These are phyloP conservation scores for Jatropha curcas DNA, from an alignment of 345 rosid genomes.

Conservation along the genomic window DNA sequence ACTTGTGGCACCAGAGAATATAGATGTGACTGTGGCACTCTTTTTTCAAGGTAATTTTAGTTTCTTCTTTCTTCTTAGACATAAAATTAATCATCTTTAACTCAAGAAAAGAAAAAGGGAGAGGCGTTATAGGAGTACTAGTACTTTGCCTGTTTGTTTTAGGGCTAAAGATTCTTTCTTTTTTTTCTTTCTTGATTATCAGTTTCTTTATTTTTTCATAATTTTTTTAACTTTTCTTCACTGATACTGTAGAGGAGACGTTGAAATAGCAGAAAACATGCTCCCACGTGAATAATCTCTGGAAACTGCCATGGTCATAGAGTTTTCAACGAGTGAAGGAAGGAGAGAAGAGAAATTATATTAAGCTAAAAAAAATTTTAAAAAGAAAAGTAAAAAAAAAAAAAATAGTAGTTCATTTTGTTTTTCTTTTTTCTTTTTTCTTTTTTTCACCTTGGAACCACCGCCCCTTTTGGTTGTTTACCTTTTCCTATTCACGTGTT, in stretches of 20 bases:
- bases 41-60: slow-evolving; percentile 62
- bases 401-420: background rate
- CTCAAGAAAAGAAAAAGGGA: background rate
- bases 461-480: slow-evolving; percentile 42
- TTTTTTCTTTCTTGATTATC: background rate
- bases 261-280: slow-evolving; percentile 21
- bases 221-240: background rate
- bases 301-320: slow-evolving; percentile 34
- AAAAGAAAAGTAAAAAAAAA: background rate
- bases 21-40: slow-evolving; percentile 81
- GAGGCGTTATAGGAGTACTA: background rate
- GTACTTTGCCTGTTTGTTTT: background rate
- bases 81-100: background rate
- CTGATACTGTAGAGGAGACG: slow-evolving; percentile 6
- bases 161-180: slow-evolving; percentile 6
- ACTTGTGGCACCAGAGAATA: slow-evolving; percentile 82
- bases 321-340: background rate
- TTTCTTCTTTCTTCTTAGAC: background rate
- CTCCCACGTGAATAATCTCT: slow-evolving; percentile 42
- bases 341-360: too few species aligned
- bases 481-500: slow-evolving; percentile 63
- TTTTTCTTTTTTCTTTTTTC: slow-evolving; percentile 10
- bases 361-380: too few species aligned
- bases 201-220: background rate
- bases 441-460: slow-evolving; percentile 49